Evolutionary conservation across 2,329 filamentous ascomycete genomes (phyloP).

Genomic region (Nemania diffusa): DNA sequence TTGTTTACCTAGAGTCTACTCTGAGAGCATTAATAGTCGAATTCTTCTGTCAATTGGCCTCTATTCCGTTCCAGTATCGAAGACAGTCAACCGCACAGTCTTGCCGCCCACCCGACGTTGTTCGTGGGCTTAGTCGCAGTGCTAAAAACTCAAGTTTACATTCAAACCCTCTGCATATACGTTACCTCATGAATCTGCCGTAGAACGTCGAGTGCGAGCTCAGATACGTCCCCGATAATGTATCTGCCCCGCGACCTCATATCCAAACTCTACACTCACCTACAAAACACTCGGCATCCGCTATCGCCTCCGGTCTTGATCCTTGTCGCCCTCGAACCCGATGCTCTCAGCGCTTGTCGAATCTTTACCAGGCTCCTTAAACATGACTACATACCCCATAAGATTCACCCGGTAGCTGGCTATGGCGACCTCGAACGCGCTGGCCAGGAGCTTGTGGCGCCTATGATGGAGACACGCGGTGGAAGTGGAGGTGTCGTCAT

Average conservation of each 20-base stretch:
- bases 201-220: conserved; percentile 50
- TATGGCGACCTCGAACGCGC: conserved; percentile 88
- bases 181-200: conserved; percentile 48
- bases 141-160: conserved; percentile 1
- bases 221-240: conserved; percentile 66
- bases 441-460: conserved; percentile 80
- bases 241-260: conserved; percentile 92
- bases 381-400: conserved; percentile 97
- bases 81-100: neutral
- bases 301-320: conserved; percentile 90
- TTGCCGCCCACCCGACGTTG: conserved; percentile 2
- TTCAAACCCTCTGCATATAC: conserved; percentile 5
- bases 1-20: conserved; percentile 31
- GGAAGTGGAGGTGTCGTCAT: conserved; percentile 90
- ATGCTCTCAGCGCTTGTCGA: conserved; percentile 93
- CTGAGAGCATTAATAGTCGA: conserved; percentile 35
- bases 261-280: conserved; percentile 89
- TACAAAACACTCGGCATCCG: conserved; percentile 87
- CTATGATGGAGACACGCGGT: conserved; percentile 86
- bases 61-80: conserved; percentile 6
- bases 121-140: conserved; percentile 6
- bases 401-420: conserved; percentile 93
- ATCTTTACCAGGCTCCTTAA: conserved; percentile 94
- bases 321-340: conserved; percentile 91
- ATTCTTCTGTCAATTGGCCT: conserved; percentile 26